Evolutionary conservation across 371 early-diverging fungal species (phyloP), one percentile per base, ranked within the genome.

Genomic region (Rhizopus stolonifer): DNA sequence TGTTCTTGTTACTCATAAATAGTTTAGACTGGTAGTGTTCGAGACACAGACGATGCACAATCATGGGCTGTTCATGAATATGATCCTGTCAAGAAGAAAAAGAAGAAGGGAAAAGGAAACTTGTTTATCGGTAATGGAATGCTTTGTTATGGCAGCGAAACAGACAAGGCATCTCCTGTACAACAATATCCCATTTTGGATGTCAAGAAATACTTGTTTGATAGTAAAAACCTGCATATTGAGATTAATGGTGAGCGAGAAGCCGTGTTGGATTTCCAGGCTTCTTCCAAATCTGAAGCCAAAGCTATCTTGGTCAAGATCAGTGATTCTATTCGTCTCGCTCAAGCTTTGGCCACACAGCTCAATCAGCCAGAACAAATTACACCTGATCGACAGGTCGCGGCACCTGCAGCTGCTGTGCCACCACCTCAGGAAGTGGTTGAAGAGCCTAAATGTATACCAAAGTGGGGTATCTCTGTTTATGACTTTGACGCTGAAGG

Each of bases 401-500:
- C 64, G 25, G 68, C 65, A 15, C 54, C 58, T 43, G 57, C 55
- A 10, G 40, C 52, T n/a, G 52, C 40, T n/a, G 33, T 46, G 14
- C n/a, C 46, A 1, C 45, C 49, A 4, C 67, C 64, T 14, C 24
- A 31, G 14, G 34, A 39, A 14, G 33, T 33, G 9, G 44, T 32
- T 8, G 49, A 56, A 25, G 47, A 54, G 7, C 52, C 65, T 0
- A 62, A 65, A n/a, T 77, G 77, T 40, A 59, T 77, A 18, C 82
- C 83, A 8, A 72, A 80, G 50, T 74, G 76, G 70, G 94, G 89
- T 1, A 68, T 87, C 29, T 89, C 87, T 2, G 52, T 92, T 32
- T 92, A 91, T 54, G 85, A 86, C 36, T 94, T 92, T 62, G 67
- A 80, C 11, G 86, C 90, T 0, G 77, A 83, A 46, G 85, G 81